Evolutionary conservation across 768 basidiomycete genomes (phyloP).

Genomic region (Harrya chromipes): DNA sequence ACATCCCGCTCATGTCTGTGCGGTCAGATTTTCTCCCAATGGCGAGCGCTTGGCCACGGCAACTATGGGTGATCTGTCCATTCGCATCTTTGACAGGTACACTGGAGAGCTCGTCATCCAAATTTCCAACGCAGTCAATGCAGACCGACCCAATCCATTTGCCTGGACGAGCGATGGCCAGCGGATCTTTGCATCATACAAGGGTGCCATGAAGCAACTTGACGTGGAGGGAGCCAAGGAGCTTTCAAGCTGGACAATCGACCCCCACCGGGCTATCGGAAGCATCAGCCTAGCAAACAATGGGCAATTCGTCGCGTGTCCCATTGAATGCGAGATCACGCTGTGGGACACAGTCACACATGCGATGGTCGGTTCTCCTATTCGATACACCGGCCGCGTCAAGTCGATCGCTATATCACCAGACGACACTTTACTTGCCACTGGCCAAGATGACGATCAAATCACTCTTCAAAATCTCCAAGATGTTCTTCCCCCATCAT

Average conservation of each 20-base stretch:
- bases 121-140: slow-evolving; percentile 1
- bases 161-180: slow-evolving; percentile 8
- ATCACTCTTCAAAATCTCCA: neutral
- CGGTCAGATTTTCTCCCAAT: slow-evolving; percentile 4
- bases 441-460: slow-evolving; percentile 4
- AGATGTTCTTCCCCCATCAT: slow-evolving; percentile 3
- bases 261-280: neutral
- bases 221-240: neutral
- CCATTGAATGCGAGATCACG: neutral
- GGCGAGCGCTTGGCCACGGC: slow-evolving; percentile 3
- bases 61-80: slow-evolving; percentile 4
- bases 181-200: slow-evolving; percentile 3
- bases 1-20: neutral
- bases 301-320: slow-evolving; percentile 5
- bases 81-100: slow-evolving; percentile 4
- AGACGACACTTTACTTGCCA: slow-evolving; percentile 1
- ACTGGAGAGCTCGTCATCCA: slow-evolving; percentile 1
- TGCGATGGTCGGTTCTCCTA: neutral
- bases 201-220: slow-evolving; percentile 1
- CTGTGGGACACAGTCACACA: slow-evolving; percentile 8
- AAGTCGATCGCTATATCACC: neutral
- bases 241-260: neutral
- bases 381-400: neutral
- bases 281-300: neutral
- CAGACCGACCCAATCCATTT: neutral